phyloP scores from a whole-genome alignment of 352 stramenopile genomes.

The Globisporangium cystogenes region DNA sequence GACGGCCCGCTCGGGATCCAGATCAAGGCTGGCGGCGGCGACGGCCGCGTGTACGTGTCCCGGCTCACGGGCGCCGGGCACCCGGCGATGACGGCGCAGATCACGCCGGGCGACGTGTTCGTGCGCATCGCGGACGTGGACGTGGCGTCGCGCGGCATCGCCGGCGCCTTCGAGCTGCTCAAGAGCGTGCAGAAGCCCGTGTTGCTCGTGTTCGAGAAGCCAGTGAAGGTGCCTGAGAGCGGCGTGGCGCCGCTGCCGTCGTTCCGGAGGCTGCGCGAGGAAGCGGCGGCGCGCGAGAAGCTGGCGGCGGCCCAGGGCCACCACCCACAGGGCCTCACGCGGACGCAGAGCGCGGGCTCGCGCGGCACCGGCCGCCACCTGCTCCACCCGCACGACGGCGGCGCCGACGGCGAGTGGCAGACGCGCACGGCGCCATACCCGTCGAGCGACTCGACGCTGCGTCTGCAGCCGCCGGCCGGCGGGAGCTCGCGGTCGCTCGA shows the following conservation, averaged over 20 bases:
- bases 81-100: conserved; percentile 40
- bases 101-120: conserved; percentile 69
- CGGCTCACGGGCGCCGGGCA: conserved; percentile 62
- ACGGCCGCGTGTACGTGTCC: conserved; percentile 59
- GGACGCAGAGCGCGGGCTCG: conserved; percentile 19
- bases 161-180: conserved; percentile 69
- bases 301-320: conserved; percentile 7
- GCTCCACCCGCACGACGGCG: neutral
- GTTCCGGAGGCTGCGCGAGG: conserved; percentile 53
- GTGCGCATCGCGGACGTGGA: conserved; percentile 68
- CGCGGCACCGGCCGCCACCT: neutral
- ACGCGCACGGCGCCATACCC: conserved; percentile 13
- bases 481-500: conserved; percentile 14
- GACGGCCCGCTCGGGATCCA: conserved; percentile 77
- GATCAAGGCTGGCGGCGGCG: conserved; percentile 60
- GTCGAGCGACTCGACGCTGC: conserved; percentile 7
- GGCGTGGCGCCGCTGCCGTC: conserved; percentile 30
- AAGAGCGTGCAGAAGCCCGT: conserved; percentile 78
- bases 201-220: conserved; percentile 66
- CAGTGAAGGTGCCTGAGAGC: conserved; percentile 3
- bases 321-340: conserved; percentile 17
- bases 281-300: conserved; percentile 4
- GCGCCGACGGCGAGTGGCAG: conserved; percentile 10
- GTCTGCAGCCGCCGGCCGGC: conserved; percentile 12
- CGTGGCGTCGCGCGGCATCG: conserved; percentile 63